A percentile compares a stretch with the other conserved stretches of the same genome.
phyloP scores from a whole-genome alignment of 2,329 filamentous ascomycete species.

The Fusarium foetens region DNA sequence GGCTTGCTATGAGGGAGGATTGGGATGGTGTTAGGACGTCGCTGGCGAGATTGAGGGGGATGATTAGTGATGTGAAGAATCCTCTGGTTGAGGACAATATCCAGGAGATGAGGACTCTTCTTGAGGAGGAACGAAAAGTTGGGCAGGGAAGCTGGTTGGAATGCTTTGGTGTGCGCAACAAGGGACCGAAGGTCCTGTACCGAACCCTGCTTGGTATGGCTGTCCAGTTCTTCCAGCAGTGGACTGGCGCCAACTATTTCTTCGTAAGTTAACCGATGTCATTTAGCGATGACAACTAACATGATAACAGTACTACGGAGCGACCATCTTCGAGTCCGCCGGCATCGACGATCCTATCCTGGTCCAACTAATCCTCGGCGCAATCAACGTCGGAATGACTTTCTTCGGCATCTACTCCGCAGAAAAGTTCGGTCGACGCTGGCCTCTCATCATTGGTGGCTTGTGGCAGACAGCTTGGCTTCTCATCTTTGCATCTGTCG shows the following conservation, averaged over 20 bases:
- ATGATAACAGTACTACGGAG: constrained; percentile 67
- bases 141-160: constrained; percentile 65
- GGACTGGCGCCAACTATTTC: constrained; percentile 70
- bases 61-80: constrained; percentile 59
- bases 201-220: constrained; percentile 70
- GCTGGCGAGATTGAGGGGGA: constrained; percentile 63
- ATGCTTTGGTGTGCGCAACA: constrained; percentile 65
- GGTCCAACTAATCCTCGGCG: constrained; percentile 74
- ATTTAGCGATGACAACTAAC: accelerated
- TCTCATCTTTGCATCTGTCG: constrained; percentile 70
- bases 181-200: constrained; percentile 68
- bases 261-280: constrained; percentile 60
- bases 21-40: constrained; percentile 60
- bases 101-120: constrained; percentile 61
- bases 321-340: constrained; percentile 73
- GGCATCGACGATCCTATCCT: constrained; percentile 73
- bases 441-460: constrained; percentile 72
- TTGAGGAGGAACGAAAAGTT: constrained; percentile 57
- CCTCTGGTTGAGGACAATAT: constrained; percentile 61
- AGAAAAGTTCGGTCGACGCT: constrained; percentile 73
- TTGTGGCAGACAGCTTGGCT: constrained; percentile 75
- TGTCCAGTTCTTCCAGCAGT: constrained; percentile 74
- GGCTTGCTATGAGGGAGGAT: constrained; percentile 60
- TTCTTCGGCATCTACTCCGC: constrained; percentile 75
- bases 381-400: constrained; percentile 75